Conservation (phyloP, 2,329 filamentous ascomycete species). For the Aspergillus sojae region DNA sequence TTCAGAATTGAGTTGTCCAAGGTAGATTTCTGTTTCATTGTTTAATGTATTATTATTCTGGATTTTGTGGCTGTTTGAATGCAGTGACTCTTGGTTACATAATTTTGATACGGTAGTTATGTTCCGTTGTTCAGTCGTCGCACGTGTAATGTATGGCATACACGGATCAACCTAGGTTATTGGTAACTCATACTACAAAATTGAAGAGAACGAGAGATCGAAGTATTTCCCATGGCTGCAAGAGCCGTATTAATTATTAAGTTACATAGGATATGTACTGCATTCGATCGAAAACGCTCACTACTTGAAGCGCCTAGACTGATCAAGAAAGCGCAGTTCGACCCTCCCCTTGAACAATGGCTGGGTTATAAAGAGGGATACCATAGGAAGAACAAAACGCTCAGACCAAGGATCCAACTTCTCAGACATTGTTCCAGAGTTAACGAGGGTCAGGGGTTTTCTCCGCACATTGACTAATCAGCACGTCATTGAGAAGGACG, state of each 20-base stretch:
- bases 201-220: neutral
- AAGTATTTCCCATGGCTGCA: neutral
- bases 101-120: neutral
- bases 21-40: neutral
- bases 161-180: neutral
- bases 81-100: neutral
- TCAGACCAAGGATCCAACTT: conserved; percentile 26
- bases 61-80: neutral
- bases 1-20: neutral
- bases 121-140: neutral
- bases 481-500: conserved; percentile 76
- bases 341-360: conserved; percentile 32
- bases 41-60: neutral
- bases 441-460: conserved; percentile 52
- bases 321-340: conserved; percentile 30
- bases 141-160: neutral
- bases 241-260: conserved; percentile 1
- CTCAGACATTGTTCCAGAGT: conserved; percentile 32
- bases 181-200: neutral
- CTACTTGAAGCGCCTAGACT: conserved; percentile 19
- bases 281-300: conserved; percentile 33
- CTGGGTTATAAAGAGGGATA: conserved; percentile 28
- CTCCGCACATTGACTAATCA: conserved; percentile 97
- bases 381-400: conserved; percentile 37
- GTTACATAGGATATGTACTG: conserved; percentile 27